Conservation (phyloP, 2,329 filamentous ascomycete species). For the Dothistroma septosporum region DNA sequence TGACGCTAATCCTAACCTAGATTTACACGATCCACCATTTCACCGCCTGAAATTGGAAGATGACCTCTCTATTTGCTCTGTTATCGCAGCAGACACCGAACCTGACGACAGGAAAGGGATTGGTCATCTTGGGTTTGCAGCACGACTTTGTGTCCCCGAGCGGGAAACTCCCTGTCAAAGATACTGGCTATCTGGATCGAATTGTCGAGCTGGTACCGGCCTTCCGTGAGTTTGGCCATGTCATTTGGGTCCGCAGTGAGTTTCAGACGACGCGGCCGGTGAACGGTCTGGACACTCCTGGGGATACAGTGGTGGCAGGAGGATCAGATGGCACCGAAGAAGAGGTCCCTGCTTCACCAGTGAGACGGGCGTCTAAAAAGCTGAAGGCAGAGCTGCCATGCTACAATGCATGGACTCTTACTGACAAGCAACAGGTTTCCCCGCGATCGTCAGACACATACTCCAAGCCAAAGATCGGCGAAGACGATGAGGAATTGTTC, state of each 20-base stretch:
- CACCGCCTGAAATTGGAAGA: conserved; percentile 13
- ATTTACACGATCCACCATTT: background rate
- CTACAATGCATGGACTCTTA: background rate
- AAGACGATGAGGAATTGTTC: conserved; percentile 46
- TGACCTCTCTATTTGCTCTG: conserved; percentile 43
- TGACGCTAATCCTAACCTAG: background rate
- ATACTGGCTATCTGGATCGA: conserved; percentile 63
- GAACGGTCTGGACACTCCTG: conserved; percentile 20
- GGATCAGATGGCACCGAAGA: conserved; percentile 8
- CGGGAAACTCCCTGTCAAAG: conserved; percentile 62
- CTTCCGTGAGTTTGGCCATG: conserved; percentile 68
- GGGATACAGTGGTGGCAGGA: conserved; percentile 27
- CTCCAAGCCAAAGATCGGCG: conserved; percentile 15
- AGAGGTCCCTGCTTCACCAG: background rate
- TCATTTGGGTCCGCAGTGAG: conserved; percentile 81
- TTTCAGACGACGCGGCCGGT: conserved; percentile 46
- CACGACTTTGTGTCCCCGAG: conserved; percentile 75
- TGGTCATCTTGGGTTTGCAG: conserved; percentile 82
- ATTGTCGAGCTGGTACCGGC: conserved; percentile 62
- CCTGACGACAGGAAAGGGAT: conserved; percentile 60
- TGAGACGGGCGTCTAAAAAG: conserved; percentile 6
- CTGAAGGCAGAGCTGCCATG: conserved; percentile 11
- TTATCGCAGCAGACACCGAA: conserved; percentile 47
- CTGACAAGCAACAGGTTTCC: conserved; percentile 11
- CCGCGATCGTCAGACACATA: conserved; percentile 6